phyloP scores from a whole-genome alignment of 2,329 filamentous ascomycete species.

The Aspergillus sojae region DNA sequence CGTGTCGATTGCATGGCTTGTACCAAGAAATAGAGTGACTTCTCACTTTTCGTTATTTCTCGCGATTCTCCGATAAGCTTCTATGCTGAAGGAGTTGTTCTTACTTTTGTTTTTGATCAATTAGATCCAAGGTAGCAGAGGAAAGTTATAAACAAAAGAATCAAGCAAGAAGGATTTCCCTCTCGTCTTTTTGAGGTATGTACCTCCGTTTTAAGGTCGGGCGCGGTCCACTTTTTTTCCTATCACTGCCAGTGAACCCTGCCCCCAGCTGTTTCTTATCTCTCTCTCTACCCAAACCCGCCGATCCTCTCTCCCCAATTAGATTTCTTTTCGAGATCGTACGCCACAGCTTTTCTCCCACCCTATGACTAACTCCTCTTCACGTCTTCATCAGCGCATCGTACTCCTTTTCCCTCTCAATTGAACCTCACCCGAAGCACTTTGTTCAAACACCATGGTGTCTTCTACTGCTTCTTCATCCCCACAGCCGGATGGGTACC shows the following conservation, averaged over 20 bases:
- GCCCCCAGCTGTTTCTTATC: not conserved
- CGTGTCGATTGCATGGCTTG: conserved; percentile 17
- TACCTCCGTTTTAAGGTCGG: not conserved
- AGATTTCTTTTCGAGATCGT: not conserved
- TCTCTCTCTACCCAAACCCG: not conserved
- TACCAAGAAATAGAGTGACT: conserved; percentile 4
- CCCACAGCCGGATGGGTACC: conserved; percentile 27
- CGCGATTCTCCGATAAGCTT: not conserved
- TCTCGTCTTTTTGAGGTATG: not conserved
- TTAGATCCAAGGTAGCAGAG: not conserved
- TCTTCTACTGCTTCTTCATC: conserved; percentile 32
- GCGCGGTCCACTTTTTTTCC: not conserved
- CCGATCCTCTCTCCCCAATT: not conserved
- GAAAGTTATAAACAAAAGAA: not conserved
- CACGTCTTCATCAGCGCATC: not conserved
- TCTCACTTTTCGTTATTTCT: conserved; percentile 3
- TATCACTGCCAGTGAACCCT: not conserved
- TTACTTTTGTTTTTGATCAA: not conserved
- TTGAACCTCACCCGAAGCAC: not conserved
- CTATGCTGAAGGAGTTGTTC: not conserved
- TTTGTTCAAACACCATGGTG: conserved; percentile 28
- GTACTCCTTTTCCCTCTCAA: not conserved
- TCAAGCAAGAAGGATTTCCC: not conserved
- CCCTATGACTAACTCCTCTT: not conserved
- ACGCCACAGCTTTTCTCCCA: not conserved